Percentiles rank a stretch among this genome's conserved stretches.
These are phyloP conservation scores for Candida corydali DNA, from an alignment of 805 yeast species.

Conservation along the genomic window DNA sequence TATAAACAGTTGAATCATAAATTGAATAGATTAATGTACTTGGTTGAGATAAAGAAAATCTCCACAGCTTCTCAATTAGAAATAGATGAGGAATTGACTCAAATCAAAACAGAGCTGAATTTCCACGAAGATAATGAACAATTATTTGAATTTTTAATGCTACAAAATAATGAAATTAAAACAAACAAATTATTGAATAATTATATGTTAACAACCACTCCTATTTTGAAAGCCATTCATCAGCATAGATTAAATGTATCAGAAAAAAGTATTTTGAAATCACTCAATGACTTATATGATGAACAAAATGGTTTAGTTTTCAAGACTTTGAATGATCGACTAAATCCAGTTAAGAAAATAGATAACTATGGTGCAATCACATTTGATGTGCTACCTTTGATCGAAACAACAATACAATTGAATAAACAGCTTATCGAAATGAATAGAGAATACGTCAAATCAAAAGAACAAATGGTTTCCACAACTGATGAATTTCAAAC, in stretches of 20 bases:
- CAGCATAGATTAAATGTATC: constrained; percentile 21
- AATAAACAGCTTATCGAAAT: constrained; percentile 10
- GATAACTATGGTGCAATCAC: constrained; percentile 7
- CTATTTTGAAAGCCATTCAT: constrained; percentile 32
- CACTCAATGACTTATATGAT: constrained; percentile 18
- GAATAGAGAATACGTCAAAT: constrained; percentile 7
- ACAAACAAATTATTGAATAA: constrained; percentile 20
- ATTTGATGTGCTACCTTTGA: constrained; percentile 14
- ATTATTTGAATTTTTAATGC: constrained; percentile 15
- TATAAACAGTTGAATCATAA: constrained; percentile 20
- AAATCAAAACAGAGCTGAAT: constrained; percentile 11
- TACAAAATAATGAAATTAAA: constrained; percentile 19
- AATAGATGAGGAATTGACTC: constrained; percentile 14
- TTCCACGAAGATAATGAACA: constrained; percentile 11
- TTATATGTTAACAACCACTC: constrained; percentile 25
- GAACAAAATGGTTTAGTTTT: constrained; percentile 13
- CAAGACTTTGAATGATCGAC: constrained; percentile 12
- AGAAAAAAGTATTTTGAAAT: constrained; percentile 21
- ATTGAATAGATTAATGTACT: constrained; percentile 25
- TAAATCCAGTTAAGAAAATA: not conserved
- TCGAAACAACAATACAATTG: constrained; percentile 14
- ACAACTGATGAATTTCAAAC: not conserved
- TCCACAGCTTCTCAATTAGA: constrained; percentile 10
- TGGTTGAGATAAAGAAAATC: constrained; percentile 21
- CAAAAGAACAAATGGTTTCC: constrained; percentile 10